These are phyloP conservation scores for Zea mays DNA, from an alignment of 176 grass and related monocot species.

Conservation along the genomic window Zm-B73-REFERENCE-NAM-5.0 NC_050105.1:121697501-121698000, in stretches of 20 bases:
- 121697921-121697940: neutral
- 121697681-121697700: slow-evolving; percentile 18
- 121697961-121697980: slow-evolving; percentile 20
- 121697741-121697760: neutral
- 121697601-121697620: slow-evolving; percentile 87
- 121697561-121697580: neutral
- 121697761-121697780: slow-evolving; percentile 6
- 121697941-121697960: neutral
- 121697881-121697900: neutral
- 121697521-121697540: slow-evolving; percentile 6
- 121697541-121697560: neutral
- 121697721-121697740: neutral
- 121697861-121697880: too few relatives aligned
- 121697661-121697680: slow-evolving; percentile 57
- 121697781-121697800: slow-evolving; percentile 31
- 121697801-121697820: slow-evolving; percentile 9
- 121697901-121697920: neutral
- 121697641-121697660: slow-evolving; percentile 88
- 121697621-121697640: too few relatives aligned
- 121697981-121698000: neutral
- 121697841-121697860: too few relatives aligned
- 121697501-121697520: slow-evolving; percentile 14
- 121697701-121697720: slow-evolving; percentile 24
- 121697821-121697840: too few relatives aligned
- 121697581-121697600: slow-evolving; percentile 1